phyloP scores from a whole-genome alignment of 2,329 filamentous ascomycete genomes.

The Aspergillus chevalieri region DNA sequence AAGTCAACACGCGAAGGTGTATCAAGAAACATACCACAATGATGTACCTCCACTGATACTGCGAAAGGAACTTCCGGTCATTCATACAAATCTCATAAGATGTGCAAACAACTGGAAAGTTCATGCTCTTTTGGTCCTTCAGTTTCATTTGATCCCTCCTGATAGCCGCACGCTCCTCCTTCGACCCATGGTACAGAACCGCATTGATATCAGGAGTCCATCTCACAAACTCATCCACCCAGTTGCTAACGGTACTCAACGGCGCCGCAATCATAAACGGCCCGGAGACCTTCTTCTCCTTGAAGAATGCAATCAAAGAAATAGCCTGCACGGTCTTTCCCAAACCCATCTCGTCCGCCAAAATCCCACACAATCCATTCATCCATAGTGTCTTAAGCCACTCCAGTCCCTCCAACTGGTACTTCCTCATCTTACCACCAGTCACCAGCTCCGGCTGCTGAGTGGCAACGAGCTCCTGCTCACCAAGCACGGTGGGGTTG shows the following conservation, averaged over 20 bases:
- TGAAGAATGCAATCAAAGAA: slow-evolving; percentile 74
- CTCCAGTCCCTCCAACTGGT: slow-evolving; percentile 88
- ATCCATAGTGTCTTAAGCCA: slow-evolving; percentile 82
- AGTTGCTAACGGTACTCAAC: slow-evolving; percentile 86
- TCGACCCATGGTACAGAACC: slow-evolving; percentile 82
- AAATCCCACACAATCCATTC: slow-evolving; percentile 84
- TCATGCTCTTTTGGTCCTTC: slow-evolving; percentile 57
- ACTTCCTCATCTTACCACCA: slow-evolving; percentile 85
- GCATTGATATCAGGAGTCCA: slow-evolving; percentile 89
- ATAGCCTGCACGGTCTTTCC: slow-evolving; percentile 93
- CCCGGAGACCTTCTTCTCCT: slow-evolving; percentile 80
- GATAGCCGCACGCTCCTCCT: slow-evolving; percentile 69
- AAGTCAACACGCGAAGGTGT: neutral
- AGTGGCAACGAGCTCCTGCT: slow-evolving; percentile 69
- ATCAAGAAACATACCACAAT: slow-evolving; percentile 61
- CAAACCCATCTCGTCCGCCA: slow-evolving; percentile 91
- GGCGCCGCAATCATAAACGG: slow-evolving; percentile 89
- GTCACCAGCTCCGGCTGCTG: slow-evolving; percentile 78
- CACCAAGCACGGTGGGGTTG: slow-evolving; percentile 55
- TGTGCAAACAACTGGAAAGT: slow-evolving; percentile 88
- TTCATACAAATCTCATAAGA: slow-evolving; percentile 95
- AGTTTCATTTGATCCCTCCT: slow-evolving; percentile 64
- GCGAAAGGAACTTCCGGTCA: slow-evolving; percentile 72
- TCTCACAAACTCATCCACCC: slow-evolving; percentile 86
- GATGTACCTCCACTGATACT: slow-evolving; percentile 94